Percentiles rank a stretch among this genome's conserved stretches.
phyloP scores from a whole-genome alignment of 2,329 filamentous ascomycete genomes.

The Calonectria honghensis region DNA sequence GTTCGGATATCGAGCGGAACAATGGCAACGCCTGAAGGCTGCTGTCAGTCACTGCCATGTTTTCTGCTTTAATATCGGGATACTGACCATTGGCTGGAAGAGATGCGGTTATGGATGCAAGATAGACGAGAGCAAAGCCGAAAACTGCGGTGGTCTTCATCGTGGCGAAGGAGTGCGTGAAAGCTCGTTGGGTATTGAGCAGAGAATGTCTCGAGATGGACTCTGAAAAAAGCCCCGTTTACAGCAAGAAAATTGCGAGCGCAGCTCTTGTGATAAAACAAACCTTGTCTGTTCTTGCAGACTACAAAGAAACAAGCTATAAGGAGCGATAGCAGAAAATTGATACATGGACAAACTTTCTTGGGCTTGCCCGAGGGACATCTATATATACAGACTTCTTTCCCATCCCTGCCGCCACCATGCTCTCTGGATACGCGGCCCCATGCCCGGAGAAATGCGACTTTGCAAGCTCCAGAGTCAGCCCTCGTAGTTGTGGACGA shows the following conservation, averaged over 20 bases:
- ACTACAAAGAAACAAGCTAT: neutral
- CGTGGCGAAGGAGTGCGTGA: slow-evolving; percentile 29
- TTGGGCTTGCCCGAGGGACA: neutral
- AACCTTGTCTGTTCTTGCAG: neutral
- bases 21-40: neutral
- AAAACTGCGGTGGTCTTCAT: slow-evolving; percentile 53
- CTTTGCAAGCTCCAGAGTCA: neutral
- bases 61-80: neutral
- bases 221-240: neutral
- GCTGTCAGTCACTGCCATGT: neutral
- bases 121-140: slow-evolving; percentile 46
- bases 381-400: neutral
- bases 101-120: slow-evolving; percentile 46
- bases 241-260: slow-evolving; percentile 22
- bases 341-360: neutral
- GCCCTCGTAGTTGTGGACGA: neutral
- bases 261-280: slow-evolving; percentile 34
- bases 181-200: slow-evolving; percentile 21
- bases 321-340: neutral
- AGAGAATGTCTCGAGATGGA: slow-evolving; percentile 10
- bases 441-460: neutral
- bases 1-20: slow-evolving; percentile 6
- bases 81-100: slow-evolving; percentile 44
- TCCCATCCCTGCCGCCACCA: neutral
- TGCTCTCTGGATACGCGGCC: too few species aligned